Percentiles rank a stretch among this genome's conserved stretches.
Conservation (phyloP, 371 early-diverging fungal species). For the Apophysomyces ossiformis region DNA sequence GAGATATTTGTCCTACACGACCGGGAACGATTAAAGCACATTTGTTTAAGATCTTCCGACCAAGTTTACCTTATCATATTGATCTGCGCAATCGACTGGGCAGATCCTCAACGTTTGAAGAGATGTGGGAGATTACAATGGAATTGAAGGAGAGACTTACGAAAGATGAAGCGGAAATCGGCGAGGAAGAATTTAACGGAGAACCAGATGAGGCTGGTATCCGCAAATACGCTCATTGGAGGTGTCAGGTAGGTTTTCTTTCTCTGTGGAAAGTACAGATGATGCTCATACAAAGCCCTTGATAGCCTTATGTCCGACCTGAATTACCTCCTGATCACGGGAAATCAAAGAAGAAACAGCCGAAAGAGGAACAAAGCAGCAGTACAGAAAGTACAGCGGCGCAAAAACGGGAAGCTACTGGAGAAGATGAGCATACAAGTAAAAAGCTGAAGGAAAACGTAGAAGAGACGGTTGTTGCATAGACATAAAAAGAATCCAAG, state of each 20-base stretch:
- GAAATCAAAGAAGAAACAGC: conserved; percentile 23
- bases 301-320: conserved; percentile 79
- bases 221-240: conserved; percentile 74
- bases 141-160: conserved; percentile 67
- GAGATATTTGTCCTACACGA: conserved; percentile 52
- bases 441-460: conserved; percentile 25
- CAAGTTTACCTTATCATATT: conserved; percentile 78
- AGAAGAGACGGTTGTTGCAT: not conserved
- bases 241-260: conserved; percentile 39
- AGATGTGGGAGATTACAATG: conserved; percentile 56
- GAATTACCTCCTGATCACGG: conserved; percentile 40
- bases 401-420: conserved; percentile 17
- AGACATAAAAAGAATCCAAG: conserved; percentile 4
- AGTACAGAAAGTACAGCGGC: conserved; percentile 10
- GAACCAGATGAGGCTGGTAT: conserved; percentile 63
- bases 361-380: conserved; percentile 21
- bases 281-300: conserved; percentile 15
- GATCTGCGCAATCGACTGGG: conserved; percentile 81
- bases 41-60: conserved; percentile 92
- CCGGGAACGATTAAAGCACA: conserved; percentile 80
- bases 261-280: not conserved
- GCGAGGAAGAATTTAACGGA: conserved; percentile 41
- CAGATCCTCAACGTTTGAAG: conserved; percentile 62
- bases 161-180: conserved; percentile 44
- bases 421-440: conserved; percentile 5